Base-by-base conservation (phyloP, 371 early-diverging fungal genomes). In the Mucor lusitanicus region DNA sequence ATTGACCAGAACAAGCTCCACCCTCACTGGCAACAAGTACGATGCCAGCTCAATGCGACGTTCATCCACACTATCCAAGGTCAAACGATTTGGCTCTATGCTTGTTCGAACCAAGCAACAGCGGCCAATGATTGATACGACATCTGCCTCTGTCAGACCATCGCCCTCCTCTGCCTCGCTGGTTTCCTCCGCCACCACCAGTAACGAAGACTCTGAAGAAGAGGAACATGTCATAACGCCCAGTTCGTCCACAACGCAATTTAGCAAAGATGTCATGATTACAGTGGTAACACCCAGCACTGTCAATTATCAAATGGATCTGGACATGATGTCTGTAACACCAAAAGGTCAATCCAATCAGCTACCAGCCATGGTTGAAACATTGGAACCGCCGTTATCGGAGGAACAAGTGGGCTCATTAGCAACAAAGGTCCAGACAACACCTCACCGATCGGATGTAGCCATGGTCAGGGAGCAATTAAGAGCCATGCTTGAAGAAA, bases 31-130 rank as follows among this genome's bases (percentile, higher is more conserved):
- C 19, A 23, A 33, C 33, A 33, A 33, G 33, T 33, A 33, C 33
- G 33, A 21, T 48, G 19, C 23, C 21, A 48, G 9, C 8, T 19
- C 23, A 48, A 12, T 48, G 2, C 9, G 9, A 48, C 37, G 37
- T 13, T 37, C 59, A 61, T 48, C 46, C 17, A 48, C 59, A 27
- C 6, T 40, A 40, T 59, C 59, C 23, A 59, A 59, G 27, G 59
- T 59, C 40, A 59, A 59, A 23, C 23, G 59, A 59, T 40, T 59
- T 28, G 59, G 59, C 5, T 59, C 59, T 1, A 11, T 59, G 25
- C 17, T 59, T 2, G 40, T 59, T 30, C 15, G 55, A 7, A 32
- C 15, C 28, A 55, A 55, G 28, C 32, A 27, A 15, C 32, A 27
- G 30, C 30, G 55, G 7, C 55, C 55, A 19, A 30, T 30, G n/a